These are phyloP conservation scores for Lepraria neglecta DNA, from an alignment of 495 filamentous ascomycete genomes.

Conservation along the genomic window DNA sequence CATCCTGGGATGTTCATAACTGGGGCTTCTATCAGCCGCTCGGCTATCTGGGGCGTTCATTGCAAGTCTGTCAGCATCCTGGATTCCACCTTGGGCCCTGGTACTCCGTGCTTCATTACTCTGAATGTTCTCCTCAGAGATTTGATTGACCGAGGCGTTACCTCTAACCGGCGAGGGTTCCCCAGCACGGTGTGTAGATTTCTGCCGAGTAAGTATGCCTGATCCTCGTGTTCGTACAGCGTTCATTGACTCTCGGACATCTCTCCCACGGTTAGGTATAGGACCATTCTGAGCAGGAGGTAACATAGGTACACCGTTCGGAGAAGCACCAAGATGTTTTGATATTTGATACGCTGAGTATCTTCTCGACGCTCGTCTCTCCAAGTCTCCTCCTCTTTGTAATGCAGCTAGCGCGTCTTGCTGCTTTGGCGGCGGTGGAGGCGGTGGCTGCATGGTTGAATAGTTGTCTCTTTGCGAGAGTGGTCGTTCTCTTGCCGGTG, in stretches of 20 bases:
- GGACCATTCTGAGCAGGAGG: slow-evolving; percentile 76
- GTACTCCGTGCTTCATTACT: slow-evolving; percentile 37
- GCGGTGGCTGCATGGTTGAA: slow-evolving; percentile 52
- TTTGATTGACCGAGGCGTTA: slow-evolving; percentile 45
- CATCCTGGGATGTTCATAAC: slow-evolving; percentile 28
- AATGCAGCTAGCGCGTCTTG: slow-evolving; percentile 87
- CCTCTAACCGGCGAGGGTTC: slow-evolving; percentile 58
- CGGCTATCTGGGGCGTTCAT: slow-evolving; percentile 57
- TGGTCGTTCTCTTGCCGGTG: slow-evolving; percentile 34
- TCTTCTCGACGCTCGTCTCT: slow-evolving; percentile 81
- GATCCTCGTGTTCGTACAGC: slow-evolving; percentile 78
- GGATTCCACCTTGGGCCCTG: slow-evolving; percentile 30
- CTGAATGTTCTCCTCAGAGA: slow-evolving; percentile 58
- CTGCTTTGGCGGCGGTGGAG: slow-evolving; percentile 71
- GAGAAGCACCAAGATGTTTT: slow-evolving; percentile 76
- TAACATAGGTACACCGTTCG: slow-evolving; percentile 77
- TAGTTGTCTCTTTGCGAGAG: slow-evolving; percentile 30
- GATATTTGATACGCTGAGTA: slow-evolving; percentile 95
- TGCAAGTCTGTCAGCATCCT: slow-evolving; percentile 40
- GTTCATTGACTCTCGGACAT: slow-evolving; percentile 85
- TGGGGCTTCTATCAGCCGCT: slow-evolving; percentile 38
- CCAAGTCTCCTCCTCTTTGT: slow-evolving; percentile 86
- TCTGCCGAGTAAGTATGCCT: slow-evolving; percentile 57
- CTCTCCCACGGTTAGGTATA: slow-evolving; percentile 79
- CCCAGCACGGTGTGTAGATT: slow-evolving; percentile 44